Evolutionary conservation across 1,284 basidiomycete species (phyloP).

Genomic region (Ganoderma boninense): DNA sequence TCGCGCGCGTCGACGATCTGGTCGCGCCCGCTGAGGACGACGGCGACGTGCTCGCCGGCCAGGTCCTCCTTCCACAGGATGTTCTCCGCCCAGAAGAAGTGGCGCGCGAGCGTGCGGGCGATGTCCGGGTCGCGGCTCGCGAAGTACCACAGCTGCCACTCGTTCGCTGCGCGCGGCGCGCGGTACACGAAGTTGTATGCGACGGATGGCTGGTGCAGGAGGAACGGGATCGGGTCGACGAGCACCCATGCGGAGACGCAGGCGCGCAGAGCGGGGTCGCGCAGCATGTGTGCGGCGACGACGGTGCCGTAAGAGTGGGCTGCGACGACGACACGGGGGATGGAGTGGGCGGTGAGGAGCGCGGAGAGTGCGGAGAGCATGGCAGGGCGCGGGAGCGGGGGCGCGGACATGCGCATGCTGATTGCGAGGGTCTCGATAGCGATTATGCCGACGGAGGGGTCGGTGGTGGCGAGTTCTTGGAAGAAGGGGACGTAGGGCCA

Average conservation of each 20-base stretch:
- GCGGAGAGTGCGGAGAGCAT: constrained; percentile 47
- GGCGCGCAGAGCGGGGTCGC: constrained; percentile 39
- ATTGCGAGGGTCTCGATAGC: constrained; percentile 67
- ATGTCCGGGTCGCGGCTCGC: constrained; percentile 69
- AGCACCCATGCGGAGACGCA: constrained; percentile 55
- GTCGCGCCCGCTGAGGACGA: constrained; percentile 62
- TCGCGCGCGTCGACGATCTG: constrained; percentile 63
- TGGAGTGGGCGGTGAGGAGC: constrained; percentile 53
- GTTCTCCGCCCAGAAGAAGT: constrained; percentile 73
- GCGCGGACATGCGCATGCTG: constrained; percentile 62
- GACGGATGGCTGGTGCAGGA: constrained; percentile 66
- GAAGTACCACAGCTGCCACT: constrained; percentile 77
- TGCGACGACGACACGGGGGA: constrained; percentile 54
- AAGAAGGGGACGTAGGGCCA: constrained; percentile 64
- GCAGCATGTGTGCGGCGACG: constrained; percentile 57
- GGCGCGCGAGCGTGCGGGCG: constrained; percentile 60
- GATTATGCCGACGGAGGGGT: constrained; percentile 61
- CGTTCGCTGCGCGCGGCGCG: constrained; percentile 57
- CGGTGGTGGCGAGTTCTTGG: constrained; percentile 47
- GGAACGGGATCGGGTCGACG: constrained; percentile 70
- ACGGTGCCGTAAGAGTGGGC: constrained; percentile 74
- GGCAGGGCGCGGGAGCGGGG: constrained; percentile 49
- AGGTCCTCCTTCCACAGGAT: constrained; percentile 69
- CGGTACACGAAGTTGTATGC: constrained; percentile 75
- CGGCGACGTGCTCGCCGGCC: constrained; percentile 39